phyloP scores from a whole-genome alignment of 768 basidiomycete species.

The Rhizopogon salebrosus region DNA sequence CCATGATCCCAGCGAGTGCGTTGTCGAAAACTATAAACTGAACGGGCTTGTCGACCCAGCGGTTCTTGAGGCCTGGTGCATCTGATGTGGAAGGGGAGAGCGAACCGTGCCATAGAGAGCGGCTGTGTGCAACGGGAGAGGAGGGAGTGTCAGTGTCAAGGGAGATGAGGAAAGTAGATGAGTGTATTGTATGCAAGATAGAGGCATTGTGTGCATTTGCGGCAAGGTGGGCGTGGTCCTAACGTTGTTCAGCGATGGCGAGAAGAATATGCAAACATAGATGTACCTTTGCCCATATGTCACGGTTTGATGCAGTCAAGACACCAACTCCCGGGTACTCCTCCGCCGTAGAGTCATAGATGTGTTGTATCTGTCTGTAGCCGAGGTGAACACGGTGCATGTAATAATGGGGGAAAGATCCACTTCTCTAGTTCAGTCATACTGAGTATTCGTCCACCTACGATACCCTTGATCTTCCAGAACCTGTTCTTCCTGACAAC shows the following conservation, averaged over 20 bases:
- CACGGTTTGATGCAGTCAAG: constrained; percentile 74
- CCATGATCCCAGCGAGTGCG: constrained; percentile 78
- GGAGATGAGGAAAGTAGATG: constrained; percentile 79
- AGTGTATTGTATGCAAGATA: constrained; percentile 72
- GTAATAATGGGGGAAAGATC: constrained; percentile 9
- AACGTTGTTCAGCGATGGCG: background rate
- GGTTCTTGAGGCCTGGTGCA: constrained; percentile 55
- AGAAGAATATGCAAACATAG: background rate
- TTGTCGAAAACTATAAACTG: constrained; percentile 87
- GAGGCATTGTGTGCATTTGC: constrained; percentile 55
- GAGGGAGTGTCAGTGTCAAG: constrained; percentile 55
- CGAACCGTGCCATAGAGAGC: constrained; percentile 63
- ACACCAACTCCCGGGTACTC: constrained; percentile 74
- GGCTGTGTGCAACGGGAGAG: constrained; percentile 56
- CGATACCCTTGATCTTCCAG: constrained; percentile 71
- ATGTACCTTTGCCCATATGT: constrained; percentile 81
- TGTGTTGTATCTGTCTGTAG: constrained; percentile 65
- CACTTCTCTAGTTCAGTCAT: constrained; percentile 63
- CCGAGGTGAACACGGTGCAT: background rate
- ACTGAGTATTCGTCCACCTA: constrained; percentile 53
- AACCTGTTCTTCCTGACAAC: constrained; percentile 81
- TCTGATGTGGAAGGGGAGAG: constrained; percentile 9
- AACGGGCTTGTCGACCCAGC: constrained; percentile 88
- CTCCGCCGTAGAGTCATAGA: constrained; percentile 58
- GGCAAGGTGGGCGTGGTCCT: constrained; percentile 64